Conservation (phyloP, 331 rosid genomes). For the Acacia pycnantha region DNA sequence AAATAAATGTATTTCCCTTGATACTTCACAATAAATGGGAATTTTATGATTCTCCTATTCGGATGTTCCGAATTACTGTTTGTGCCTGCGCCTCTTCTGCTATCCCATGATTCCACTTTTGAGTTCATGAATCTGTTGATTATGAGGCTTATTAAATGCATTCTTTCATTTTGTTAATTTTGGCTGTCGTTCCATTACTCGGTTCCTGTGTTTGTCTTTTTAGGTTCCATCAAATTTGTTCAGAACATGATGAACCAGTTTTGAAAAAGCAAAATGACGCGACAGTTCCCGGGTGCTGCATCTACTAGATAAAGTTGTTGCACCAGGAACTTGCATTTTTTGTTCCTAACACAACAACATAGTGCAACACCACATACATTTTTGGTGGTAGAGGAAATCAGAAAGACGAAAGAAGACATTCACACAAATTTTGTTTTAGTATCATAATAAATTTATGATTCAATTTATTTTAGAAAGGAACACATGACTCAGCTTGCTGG, state of each 20-base stretch:
- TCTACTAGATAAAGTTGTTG: slow-evolving; percentile 29
- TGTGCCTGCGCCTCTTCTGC: too few relatives aligned
- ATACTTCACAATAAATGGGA: too few relatives aligned
- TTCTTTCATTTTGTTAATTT: not conserved
- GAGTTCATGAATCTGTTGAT: too few relatives aligned
- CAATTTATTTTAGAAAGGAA: not conserved
- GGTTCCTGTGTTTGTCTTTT: slow-evolving; percentile 6
- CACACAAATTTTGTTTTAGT: not conserved
- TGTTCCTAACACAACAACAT: not conserved
- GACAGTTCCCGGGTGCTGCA: slow-evolving; percentile 22
- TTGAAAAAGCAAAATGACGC: slow-evolving; percentile 12
- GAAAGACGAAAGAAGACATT: not conserved
- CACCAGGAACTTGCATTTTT: slow-evolving; percentile 27
- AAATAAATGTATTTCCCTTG: too few relatives aligned
- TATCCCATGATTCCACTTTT: too few relatives aligned
- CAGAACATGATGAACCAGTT: slow-evolving; percentile 37
- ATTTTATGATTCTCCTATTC: too few relatives aligned
- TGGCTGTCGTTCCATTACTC: not conserved
- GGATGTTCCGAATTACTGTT: too few relatives aligned
- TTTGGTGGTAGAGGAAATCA: slow-evolving; percentile 2
- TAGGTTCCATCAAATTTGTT: slow-evolving; percentile 79
- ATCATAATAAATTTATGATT: not conserved
- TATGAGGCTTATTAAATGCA: too few relatives aligned
- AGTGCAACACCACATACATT: not conserved
- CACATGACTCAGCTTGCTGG: not conserved